A percentile compares a stretch with the other conserved stretches of the same genome.
Conservation (phyloP, 2,329 filamentous ascomycete species). For the Aspergillus melleus region DNA sequence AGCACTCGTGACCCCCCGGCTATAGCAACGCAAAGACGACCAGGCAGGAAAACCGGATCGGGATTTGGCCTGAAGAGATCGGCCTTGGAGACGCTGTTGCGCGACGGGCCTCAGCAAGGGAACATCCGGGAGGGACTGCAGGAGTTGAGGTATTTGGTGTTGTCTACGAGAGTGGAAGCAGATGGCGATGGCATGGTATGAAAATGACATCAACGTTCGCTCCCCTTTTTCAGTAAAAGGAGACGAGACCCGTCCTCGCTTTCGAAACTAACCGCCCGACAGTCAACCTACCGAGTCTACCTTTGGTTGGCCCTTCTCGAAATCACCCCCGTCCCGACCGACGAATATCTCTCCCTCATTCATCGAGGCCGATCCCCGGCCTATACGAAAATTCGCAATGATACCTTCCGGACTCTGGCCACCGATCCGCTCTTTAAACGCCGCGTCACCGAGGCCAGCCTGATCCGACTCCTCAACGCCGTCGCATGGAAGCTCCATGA, state of each 20-base stretch:
- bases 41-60: constrained; percentile 46
- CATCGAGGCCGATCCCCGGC: constrained; percentile 91
- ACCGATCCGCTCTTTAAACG: constrained; percentile 97
- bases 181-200: constrained; percentile 56
- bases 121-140: constrained; percentile 52
- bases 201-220: not conserved
- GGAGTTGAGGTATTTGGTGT: constrained; percentile 50
- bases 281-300: constrained; percentile 93
- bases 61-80: constrained; percentile 49
- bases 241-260: not conserved
- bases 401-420: constrained; percentile 94
- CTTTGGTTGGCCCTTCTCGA: constrained; percentile 94
- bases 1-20: constrained; percentile 41
- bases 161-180: constrained; percentile 52
- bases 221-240: not conserved
- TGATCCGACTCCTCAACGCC: constrained; percentile 92
- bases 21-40: constrained; percentile 31
- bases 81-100: constrained; percentile 70
- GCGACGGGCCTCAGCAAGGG: constrained; percentile 74
- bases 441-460: constrained; percentile 89
- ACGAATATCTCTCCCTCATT: constrained; percentile 84
- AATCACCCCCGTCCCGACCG: constrained; percentile 78
- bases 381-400: constrained; percentile 96
- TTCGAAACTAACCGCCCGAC: constrained; percentile 10
- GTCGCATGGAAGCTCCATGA: constrained; percentile 93